Evolutionary conservation across 306 rosid genomes (phyloP).

Genomic region (Inga leiocalycina): DNA sequence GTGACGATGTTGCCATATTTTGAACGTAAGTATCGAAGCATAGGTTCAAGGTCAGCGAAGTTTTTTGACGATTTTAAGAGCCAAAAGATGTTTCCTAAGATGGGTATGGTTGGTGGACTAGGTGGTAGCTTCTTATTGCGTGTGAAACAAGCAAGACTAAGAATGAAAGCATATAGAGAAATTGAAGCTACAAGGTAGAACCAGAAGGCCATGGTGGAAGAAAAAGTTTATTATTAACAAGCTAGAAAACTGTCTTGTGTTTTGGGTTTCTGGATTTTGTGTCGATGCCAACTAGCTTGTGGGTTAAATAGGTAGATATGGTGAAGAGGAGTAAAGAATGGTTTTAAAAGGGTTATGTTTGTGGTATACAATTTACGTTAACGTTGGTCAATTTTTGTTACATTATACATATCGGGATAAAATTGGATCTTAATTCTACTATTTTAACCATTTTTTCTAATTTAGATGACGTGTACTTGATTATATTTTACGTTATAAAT

Average conservation of each 20-base stretch:
- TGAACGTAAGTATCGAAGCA: slow-evolving; percentile 42
- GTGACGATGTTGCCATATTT: slow-evolving; percentile 56
- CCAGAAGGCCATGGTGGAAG: slow-evolving; percentile 39
- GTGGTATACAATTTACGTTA: background rate
- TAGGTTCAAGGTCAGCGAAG: slow-evolving; percentile 49
- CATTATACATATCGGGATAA: background rate
- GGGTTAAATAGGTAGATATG: background rate
- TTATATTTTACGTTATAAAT: no score
- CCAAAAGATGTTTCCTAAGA: slow-evolving; percentile 53
- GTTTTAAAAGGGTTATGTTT: background rate
- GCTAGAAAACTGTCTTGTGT: background rate
- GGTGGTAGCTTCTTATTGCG: slow-evolving; percentile 47
- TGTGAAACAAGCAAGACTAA: slow-evolving; percentile 10
- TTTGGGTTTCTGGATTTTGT: background rate
- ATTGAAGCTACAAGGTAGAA: slow-evolving; percentile 25
- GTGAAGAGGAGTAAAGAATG: background rate
- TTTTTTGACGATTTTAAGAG: slow-evolving; percentile 50
- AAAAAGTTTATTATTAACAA: background rate
- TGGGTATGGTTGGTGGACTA: slow-evolving; percentile 53
- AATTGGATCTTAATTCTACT: no score
- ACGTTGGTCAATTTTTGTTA: background rate
- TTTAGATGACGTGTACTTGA: no score
- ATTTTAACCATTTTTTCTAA: no score
- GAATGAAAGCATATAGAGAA: background rate
- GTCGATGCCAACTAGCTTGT: background rate